phyloP scores from a whole-genome alignment of 2,329 filamentous ascomycete genomes.

The Monosporascus sp. region DNA sequence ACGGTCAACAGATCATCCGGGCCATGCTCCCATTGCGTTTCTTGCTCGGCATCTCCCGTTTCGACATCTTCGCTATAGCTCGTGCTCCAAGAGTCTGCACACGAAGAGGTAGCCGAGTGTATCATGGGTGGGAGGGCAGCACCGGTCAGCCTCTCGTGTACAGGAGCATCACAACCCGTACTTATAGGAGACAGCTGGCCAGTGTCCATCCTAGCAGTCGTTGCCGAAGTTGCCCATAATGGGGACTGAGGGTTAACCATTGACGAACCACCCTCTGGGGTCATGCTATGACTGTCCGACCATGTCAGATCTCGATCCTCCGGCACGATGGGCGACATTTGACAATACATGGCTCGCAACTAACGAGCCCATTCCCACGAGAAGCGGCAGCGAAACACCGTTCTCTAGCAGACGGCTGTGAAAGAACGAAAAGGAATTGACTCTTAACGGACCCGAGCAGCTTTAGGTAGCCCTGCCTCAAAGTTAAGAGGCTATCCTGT shows the following conservation, averaged over 20 bases:
- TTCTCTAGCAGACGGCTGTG: constrained; percentile 1
- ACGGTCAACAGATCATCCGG: constrained; percentile 41
- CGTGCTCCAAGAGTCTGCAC: constrained; percentile 40
- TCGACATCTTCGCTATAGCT: constrained; percentile 32
- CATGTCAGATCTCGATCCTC: constrained; percentile 40
- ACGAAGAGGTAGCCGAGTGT: constrained; percentile 43
- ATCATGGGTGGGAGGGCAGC: constrained; percentile 38
- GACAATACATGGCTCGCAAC: constrained; percentile 43
- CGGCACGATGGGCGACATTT: constrained; percentile 33
- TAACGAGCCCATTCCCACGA: constrained; percentile 32
- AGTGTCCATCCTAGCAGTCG: constrained; percentile 31
- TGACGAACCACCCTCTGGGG: constrained; percentile 37
- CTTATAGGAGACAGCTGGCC: constrained; percentile 52
- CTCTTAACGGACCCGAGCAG: neutral
- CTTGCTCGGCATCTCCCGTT: constrained; percentile 33
- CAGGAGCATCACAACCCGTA: constrained; percentile 40
- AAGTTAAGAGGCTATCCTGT: neutral
- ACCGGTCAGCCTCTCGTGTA: constrained; percentile 29
- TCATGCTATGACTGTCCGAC: constrained; percentile 41
- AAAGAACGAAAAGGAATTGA: constrained; percentile 8
- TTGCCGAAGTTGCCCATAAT: constrained; percentile 29
- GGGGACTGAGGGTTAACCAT: constrained; percentile 30
- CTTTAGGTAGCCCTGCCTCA: neutral
- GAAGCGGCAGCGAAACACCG: constrained; percentile 8
- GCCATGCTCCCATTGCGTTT: constrained; percentile 42